phyloP scores from a whole-genome alignment of 2,329 filamentous ascomycete genomes.

The Epichloe glyceriae region DNA sequence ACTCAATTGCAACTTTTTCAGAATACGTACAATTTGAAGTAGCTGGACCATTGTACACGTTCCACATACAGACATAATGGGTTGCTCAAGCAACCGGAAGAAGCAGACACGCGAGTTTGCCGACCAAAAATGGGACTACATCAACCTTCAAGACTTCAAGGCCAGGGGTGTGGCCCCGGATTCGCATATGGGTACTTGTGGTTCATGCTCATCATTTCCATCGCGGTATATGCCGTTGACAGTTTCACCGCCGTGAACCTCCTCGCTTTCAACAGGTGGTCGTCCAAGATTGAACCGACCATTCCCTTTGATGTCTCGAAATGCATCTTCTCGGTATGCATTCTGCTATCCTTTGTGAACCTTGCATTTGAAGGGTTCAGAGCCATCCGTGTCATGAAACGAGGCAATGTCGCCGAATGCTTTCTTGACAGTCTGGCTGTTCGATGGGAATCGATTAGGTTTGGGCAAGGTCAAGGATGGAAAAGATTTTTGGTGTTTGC shows the following conservation, averaged over 20 bases:
- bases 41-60: not conserved
- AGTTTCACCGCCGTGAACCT: slow-evolving; percentile 89
- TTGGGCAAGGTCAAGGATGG: slow-evolving; percentile 66
- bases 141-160: slow-evolving; percentile 67
- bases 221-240: slow-evolving; percentile 80
- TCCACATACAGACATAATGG: slow-evolving; percentile 37
- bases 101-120: slow-evolving; percentile 55
- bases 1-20: not conserved
- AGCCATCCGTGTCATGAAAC: slow-evolving; percentile 66
- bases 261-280: slow-evolving; percentile 80
- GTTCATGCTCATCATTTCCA: slow-evolving; percentile 63
- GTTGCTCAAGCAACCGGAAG: slow-evolving; percentile 47
- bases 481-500: slow-evolving; percentile 86
- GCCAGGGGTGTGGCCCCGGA: slow-evolving; percentile 61
- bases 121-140: slow-evolving; percentile 92
- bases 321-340: slow-evolving; percentile 91
- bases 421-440: slow-evolving; percentile 83
- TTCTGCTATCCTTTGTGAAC: slow-evolving; percentile 79
- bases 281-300: slow-evolving; percentile 64
- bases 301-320: slow-evolving; percentile 70
- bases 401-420: slow-evolving; percentile 78
- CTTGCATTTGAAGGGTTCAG: slow-evolving; percentile 68
- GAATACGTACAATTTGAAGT: not conserved
- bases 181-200: slow-evolving; percentile 80
- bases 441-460: slow-evolving; percentile 69